These are phyloP conservation scores for Dendrobium chrysotoxum DNA, from an alignment of 106 monocot genomes.

Conservation along the genomic window DNA sequence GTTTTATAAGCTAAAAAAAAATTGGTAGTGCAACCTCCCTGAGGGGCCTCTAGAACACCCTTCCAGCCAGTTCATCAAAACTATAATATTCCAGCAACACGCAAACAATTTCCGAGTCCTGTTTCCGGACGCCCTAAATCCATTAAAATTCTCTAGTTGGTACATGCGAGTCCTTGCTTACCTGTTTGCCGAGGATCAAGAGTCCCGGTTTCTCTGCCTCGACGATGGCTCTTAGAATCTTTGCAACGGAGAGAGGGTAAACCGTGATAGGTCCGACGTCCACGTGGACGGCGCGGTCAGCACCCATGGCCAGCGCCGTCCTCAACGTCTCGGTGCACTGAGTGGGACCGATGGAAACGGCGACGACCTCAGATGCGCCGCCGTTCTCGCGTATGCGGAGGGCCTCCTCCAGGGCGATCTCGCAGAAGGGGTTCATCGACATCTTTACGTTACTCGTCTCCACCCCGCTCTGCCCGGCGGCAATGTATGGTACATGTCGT, in stretches of 20 bases:
- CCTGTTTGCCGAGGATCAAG: constrained; percentile 94
- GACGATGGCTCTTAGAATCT: constrained; percentile 58
- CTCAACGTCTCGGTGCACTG: constrained; percentile 80
- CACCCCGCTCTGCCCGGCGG: constrained; percentile 51
- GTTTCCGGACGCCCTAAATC: not conserved
- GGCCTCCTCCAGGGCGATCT: constrained; percentile 98
- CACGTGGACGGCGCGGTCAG: constrained; percentile 83
- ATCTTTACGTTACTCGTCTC: constrained; percentile 95
- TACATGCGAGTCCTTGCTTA: not conserved
- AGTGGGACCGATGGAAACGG: constrained; percentile 81
- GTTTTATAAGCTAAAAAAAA: too few relatives aligned
- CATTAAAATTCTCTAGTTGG: not conserved
- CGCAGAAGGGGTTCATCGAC: constrained; percentile 99
- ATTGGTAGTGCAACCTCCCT: too few relatives aligned
- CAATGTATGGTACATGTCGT: not conserved
- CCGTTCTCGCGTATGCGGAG: constrained; percentile 73
- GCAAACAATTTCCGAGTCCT: not conserved
- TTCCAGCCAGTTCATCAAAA: too few relatives aligned
- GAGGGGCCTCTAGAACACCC: too few relatives aligned
- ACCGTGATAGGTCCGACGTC: constrained; percentile 27
- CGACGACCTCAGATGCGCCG: constrained; percentile 74
- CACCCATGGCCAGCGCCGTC: constrained; percentile 99
- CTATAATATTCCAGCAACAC: too few relatives aligned
- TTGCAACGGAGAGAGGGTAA: constrained; percentile 71
- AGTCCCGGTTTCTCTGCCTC: constrained; percentile 73